Percentiles rank a stretch among this genome's conserved stretches.
Evolutionary conservation across 2,329 filamentous ascomycete species (phyloP).

Genomic region (Fusarium praegraminearum): DNA sequence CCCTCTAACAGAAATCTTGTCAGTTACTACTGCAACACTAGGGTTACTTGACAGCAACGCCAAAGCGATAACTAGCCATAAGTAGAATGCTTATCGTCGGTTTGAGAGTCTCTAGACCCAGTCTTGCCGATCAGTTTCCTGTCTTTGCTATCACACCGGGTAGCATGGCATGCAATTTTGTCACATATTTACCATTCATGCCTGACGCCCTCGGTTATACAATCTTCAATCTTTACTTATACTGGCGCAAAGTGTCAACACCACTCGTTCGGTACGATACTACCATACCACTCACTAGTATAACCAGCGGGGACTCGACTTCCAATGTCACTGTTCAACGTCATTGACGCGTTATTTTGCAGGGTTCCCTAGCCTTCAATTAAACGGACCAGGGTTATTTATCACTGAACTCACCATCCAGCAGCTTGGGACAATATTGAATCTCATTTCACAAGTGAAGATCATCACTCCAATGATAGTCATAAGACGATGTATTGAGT

Average conservation of each 20-base stretch:
- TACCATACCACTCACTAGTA: not conserved
- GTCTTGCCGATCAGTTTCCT: not conserved
- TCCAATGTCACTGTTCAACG: conserved; percentile 9
- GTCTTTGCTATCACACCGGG: not conserved
- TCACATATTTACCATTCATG: not conserved
- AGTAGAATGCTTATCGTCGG: not conserved
- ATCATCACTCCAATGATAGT: conserved; percentile 25
- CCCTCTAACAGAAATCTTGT: conserved; percentile 3
- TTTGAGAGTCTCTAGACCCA: not conserved
- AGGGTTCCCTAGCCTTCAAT: conserved; percentile 15
- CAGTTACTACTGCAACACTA: conserved; percentile 7
- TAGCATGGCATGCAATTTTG: not conserved
- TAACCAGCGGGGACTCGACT: not conserved
- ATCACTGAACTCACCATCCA: conserved; percentile 1
- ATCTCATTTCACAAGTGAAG: conserved; percentile 20
- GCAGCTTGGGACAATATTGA: conserved; percentile 12
- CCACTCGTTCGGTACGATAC: conserved; percentile 4
- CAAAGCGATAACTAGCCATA: conserved; percentile 18
- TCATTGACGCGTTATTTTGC: conserved; percentile 23
- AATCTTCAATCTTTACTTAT: not conserved
- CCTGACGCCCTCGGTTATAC: not conserved
- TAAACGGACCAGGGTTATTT: not conserved
- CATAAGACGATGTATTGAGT: not conserved
- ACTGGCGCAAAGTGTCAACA: not conserved
- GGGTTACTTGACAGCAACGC: conserved; percentile 22